These are phyloP conservation scores for Suillus cothurnatus DNA, from an alignment of 768 basidiomycete genomes.

Conservation along the genomic window DNA sequence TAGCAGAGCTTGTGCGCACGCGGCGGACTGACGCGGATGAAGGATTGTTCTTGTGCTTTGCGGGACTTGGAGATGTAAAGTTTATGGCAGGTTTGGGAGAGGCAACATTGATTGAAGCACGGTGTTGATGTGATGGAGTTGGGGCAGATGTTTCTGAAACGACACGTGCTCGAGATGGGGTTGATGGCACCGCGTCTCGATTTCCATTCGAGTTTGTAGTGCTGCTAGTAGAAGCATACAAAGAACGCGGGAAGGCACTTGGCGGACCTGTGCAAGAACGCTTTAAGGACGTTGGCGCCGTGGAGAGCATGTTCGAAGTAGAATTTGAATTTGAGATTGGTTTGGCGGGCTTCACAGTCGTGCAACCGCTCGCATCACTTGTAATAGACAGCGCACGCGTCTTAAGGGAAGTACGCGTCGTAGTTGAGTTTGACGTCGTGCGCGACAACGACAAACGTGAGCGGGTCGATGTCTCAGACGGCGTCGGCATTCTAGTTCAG, in stretches of 20 bases:
- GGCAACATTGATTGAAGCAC: constrained; percentile 17
- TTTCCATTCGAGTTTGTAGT: constrained; percentile 7
- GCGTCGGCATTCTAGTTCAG: constrained; percentile 30
- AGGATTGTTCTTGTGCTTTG: constrained; percentile 24
- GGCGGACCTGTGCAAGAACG: constrained; percentile 24
- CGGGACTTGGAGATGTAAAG: constrained; percentile 44
- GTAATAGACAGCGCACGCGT: constrained; percentile 56
- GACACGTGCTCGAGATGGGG: constrained; percentile 45
- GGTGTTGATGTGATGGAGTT: constrained; percentile 26
- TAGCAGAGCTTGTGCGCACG: constrained; percentile 1
- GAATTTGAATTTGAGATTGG: constrained; percentile 28
- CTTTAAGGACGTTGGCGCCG: constrained; percentile 28
- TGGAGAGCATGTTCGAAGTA: constrained; percentile 22
- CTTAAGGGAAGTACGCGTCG: constrained; percentile 48
- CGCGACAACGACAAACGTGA: constrained; percentile 41
- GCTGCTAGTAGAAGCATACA: constrained; percentile 23
- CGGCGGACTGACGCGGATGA: neutral
- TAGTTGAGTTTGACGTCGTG: constrained; percentile 28
- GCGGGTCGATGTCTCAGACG: constrained; percentile 60
- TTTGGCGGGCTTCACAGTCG: constrained; percentile 46
- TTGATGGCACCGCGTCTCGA: constrained; percentile 28
- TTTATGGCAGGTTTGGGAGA: constrained; percentile 38
- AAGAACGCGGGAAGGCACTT: constrained; percentile 25
- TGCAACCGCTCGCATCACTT: constrained; percentile 49
- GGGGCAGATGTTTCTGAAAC: constrained; percentile 41